These are phyloP conservation scores for Sporothrix dimorphospora DNA, from an alignment of 2,329 filamentous ascomycete species.

Conservation along the genomic window DNA sequence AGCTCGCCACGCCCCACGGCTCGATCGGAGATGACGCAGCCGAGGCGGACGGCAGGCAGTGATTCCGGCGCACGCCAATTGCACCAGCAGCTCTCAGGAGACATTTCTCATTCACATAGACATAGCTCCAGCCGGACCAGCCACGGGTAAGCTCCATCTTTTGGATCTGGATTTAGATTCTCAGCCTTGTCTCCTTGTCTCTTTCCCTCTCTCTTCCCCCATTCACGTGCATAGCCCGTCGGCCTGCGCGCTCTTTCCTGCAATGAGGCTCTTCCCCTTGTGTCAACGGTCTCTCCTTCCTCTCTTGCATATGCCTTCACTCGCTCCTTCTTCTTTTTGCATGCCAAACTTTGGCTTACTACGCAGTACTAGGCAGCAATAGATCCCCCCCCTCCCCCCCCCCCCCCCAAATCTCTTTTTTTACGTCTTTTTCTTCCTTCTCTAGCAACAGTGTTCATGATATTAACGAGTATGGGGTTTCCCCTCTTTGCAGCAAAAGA, in stretches of 20 bases:
- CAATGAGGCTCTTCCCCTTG: neutral
- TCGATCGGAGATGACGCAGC: neutral
- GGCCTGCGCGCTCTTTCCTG: neutral
- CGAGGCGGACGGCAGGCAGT: neutral
- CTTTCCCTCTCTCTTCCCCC: neutral
- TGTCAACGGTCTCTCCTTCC: neutral
- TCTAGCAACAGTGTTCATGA: neutral
- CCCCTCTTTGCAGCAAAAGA: neutral
- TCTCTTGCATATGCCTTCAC: neutral
- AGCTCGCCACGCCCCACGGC: neutral
- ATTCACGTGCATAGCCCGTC: neutral
- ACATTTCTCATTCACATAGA: neutral
- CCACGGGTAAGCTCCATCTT: neutral
- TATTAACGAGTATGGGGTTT: neutral
- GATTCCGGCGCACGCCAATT: neutral
- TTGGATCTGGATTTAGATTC: too few species aligned
- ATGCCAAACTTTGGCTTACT: neutral
- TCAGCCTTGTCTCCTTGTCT: neutral
- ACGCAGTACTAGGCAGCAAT: neutral
- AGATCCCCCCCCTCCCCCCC: neutral
- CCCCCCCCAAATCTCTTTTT: too few species aligned
- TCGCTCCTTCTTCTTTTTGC: neutral
- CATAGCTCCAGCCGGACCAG: neutral
- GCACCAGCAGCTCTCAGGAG: neutral
- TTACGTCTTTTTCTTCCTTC: neutral